Base-by-base conservation (phyloP, 495 filamentous ascomycete species). In the Sphaerosporella brunnea region DNA sequence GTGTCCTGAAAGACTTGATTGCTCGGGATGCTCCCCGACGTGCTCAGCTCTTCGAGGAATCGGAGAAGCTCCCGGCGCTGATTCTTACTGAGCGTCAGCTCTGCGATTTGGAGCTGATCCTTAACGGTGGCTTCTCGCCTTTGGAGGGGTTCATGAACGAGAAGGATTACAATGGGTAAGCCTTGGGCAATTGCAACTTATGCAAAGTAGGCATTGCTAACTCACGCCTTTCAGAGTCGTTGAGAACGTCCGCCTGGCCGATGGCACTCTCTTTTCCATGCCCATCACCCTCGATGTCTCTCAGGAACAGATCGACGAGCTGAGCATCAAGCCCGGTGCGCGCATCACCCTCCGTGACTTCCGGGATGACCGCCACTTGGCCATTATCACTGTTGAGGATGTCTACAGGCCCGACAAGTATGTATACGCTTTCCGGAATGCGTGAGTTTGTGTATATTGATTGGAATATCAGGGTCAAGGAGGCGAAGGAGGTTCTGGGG, bases 401-500 rank as follows among this genome's bases (percentile, higher is more conserved):
- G 74, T 97, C 53, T 97, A 97, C 72, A 79, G 78, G 66, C 86
- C 90, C 32, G 77, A 97, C 69, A 96, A 96, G 90, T 93, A 73
- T 68, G 77, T 66, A 34, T 41, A 45, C 7, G 23, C 3, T 25
- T 34, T 30, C 36, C 36, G 18, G 7, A 39, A 5, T n/a, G 46
- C 32, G 36, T 50, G 39, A 36, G 47, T 46, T n/a, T n/a, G n/a
- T 39, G 23, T 51, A 35, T 52, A 53, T 61, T 62, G 53, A 39
- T 51, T 62, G 54, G 65, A 61, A 23, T 45, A 58, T 51, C 58
- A 93, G 86, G 74, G 58, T 68, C 24, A 80, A 80, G 62, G 90
- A 97, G 64, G 90, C 82, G 47, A 79, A 86, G 65, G 74, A 90
- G 55, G 90, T 97, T 55, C 93, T 96, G 59, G 92, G 90, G 39